phyloP scores from a whole-genome alignment of 2,329 filamentous ascomycete genomes.

The Penicillium sp. region DNA sequence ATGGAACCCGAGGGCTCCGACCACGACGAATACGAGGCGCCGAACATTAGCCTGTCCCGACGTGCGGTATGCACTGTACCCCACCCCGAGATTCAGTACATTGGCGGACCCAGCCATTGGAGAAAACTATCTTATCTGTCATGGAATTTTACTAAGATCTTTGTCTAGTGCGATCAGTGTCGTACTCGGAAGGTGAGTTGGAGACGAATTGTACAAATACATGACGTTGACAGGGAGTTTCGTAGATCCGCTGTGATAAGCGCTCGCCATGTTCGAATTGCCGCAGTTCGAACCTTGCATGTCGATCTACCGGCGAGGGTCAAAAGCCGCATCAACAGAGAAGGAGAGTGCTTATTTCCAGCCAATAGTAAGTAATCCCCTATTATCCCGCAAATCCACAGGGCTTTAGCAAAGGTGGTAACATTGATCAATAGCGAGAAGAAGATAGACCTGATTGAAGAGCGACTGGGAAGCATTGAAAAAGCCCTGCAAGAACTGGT shows the following conservation, averaged over 20 bases:
- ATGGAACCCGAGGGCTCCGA: conserved; percentile 36
- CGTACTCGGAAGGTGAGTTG: conserved; percentile 33
- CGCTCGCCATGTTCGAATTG: conserved; percentile 44
- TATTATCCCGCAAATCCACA: neutral
- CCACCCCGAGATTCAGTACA: neutral
- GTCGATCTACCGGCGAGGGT: conserved; percentile 39
- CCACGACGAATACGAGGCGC: conserved; percentile 21
- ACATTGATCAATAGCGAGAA: conserved; percentile 42
- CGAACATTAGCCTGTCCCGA: conserved; percentile 17
- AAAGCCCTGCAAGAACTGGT: conserved; percentile 29
- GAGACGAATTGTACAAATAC: neutral
- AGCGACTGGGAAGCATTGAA: conserved; percentile 52
- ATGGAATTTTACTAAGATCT: neutral
- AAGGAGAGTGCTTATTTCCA: conserved; percentile 43
- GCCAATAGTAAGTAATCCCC: conserved; percentile 40
- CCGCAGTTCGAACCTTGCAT: conserved; percentile 36
- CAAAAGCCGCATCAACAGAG: conserved; percentile 38
- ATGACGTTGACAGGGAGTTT: neutral
- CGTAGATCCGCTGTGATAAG: conserved; percentile 45
- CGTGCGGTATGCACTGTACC: conserved; percentile 33
- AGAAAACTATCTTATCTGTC: neutral
- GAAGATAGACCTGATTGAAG: conserved; percentile 55
- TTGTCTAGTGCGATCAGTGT: conserved; percentile 36
- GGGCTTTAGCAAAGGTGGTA: neutral
- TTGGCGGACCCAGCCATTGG: neutral